These are phyloP conservation scores for Grosmannia serpens DNA, from an alignment of 2,329 filamentous ascomycete species.

Conservation along the genomic window DNA sequence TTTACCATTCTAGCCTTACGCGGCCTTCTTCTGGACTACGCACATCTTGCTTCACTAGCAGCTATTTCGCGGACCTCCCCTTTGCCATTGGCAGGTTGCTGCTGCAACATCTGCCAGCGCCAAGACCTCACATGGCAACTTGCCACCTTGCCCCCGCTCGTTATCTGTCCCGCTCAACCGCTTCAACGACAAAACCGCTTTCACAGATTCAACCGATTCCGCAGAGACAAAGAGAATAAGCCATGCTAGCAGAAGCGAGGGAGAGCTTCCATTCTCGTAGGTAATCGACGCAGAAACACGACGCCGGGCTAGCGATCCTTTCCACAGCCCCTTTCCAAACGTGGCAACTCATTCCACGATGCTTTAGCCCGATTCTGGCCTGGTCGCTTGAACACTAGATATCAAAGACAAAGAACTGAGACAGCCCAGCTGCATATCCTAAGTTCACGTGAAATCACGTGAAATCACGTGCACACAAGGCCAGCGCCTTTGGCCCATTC, in stretches of 20 bases:
- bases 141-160: background rate
- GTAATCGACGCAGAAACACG: background rate
- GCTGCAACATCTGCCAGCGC: no score
- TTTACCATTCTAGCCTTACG: no score
- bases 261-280: background rate
- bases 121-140: background rate
- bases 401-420: background rate
- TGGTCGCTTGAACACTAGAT: background rate
- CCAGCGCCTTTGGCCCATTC: background rate
- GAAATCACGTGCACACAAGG: background rate
- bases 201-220: background rate
- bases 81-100: background rate
- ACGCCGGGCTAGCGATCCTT: background rate
- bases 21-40: no score
- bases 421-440: no score
- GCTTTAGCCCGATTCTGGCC: background rate
- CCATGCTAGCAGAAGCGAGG: background rate
- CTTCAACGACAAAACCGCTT: background rate
- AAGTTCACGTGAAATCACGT: no score
- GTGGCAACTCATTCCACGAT: background rate
- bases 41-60: no score
- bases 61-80: no score
- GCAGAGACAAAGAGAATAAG: background rate
- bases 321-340: background rate
- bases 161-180: background rate